Conservation (phyloP, 306 rosid species). For the Medicago truncatula region DNA sequence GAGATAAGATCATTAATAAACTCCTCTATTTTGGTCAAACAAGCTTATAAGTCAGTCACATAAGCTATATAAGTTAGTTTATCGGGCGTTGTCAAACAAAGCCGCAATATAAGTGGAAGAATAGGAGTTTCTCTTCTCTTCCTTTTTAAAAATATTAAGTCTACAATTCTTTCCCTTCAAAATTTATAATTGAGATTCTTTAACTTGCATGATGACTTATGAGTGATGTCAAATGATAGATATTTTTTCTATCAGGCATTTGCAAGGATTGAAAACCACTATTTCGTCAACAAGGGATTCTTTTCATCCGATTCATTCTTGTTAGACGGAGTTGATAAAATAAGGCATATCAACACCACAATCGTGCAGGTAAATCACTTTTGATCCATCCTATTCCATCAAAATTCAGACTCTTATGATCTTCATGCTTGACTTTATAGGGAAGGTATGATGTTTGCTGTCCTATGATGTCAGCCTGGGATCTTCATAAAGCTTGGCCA, state of each 20-base stretch:
- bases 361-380: constrained; percentile 76
- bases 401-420: constrained; percentile 20
- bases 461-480: constrained; percentile 99
- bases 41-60: background rate
- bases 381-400: constrained; percentile 5
- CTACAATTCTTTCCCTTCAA: background rate
- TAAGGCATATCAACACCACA: constrained; percentile 76
- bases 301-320: constrained; percentile 83
- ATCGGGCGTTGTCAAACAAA: background rate
- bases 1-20: background rate
- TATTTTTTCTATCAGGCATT: constrained; percentile 71
- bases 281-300: constrained; percentile 84
- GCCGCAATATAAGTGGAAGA: background rate
- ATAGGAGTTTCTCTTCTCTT: background rate
- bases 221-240: constrained; percentile 20
- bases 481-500: constrained; percentile 98
- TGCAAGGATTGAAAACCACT: constrained; percentile 97
- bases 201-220: constrained; percentile 13
- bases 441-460: constrained; percentile 96
- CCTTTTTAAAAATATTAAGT: background rate
- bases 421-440: constrained; percentile 49
- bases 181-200: constrained; percentile 33
- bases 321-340: constrained; percentile 79
- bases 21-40: background rate
- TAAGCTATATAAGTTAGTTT: background rate